phyloP scores from a whole-genome alignment of 768 basidiomycete genomes.

The Hypholoma fasciculare region DNA sequence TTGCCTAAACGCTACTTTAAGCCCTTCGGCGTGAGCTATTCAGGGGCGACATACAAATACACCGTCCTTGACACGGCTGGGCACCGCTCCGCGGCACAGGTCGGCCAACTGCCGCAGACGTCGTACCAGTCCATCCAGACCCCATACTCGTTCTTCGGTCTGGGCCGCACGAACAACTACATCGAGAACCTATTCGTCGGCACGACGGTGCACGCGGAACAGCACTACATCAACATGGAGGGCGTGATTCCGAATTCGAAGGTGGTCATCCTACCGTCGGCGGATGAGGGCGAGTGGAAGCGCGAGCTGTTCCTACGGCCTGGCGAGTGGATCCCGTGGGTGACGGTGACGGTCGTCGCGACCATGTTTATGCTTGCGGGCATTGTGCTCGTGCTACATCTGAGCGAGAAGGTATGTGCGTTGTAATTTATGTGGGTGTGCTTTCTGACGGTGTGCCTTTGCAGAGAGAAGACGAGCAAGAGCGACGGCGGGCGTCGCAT shows the following conservation, averaged over 20 bases:
- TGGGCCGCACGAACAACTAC: constrained; percentile 98
- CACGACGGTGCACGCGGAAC: constrained; percentile 68
- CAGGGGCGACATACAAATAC: constrained; percentile 96
- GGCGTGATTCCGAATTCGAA: constrained; percentile 98
- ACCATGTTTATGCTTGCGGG: constrained; percentile 72
- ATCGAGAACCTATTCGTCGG: constrained; percentile 99
- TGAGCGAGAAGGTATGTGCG: constrained; percentile 84
- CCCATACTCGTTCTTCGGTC: constrained; percentile 94
- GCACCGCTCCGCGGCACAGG: constrained; percentile 85
- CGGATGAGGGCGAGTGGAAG: constrained; percentile 68
- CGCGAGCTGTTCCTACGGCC: constrained; percentile 89
- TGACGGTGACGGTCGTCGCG: constrained; percentile 82
- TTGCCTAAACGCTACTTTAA: constrained; percentile 38
- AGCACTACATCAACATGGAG: constrained; percentile 91
- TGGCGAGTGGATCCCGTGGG: constrained; percentile 98
- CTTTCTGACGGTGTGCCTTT: constrained; percentile 4
- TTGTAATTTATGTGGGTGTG: not conserved
- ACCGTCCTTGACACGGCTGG: constrained; percentile 93
- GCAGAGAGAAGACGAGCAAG: constrained; percentile 92
- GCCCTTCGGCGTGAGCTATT: constrained; percentile 94
- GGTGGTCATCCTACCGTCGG: constrained; percentile 87
- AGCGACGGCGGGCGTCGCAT: constrained; percentile 85
- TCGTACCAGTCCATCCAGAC: constrained; percentile 88
- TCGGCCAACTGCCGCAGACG: constrained; percentile 91
- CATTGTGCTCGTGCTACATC: constrained; percentile 84